phyloP scores from a whole-genome alignment of 2,329 filamentous ascomycete species.

The Monosporascus sp. region DNA sequence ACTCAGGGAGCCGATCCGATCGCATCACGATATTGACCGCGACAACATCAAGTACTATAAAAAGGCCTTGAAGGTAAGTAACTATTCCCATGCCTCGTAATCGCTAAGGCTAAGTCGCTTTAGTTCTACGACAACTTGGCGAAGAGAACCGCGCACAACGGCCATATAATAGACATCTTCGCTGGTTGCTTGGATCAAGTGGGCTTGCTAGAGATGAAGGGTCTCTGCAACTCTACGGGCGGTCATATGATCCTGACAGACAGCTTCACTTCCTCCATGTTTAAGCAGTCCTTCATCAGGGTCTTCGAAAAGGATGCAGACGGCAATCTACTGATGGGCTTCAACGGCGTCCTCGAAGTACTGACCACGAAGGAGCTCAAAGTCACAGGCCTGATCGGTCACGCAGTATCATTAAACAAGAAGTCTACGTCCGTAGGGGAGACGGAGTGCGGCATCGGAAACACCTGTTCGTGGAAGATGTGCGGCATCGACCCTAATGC shows the following conservation, averaged over 20 bases:
- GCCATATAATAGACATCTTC: constrained; percentile 96
- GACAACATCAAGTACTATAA: constrained; percentile 99
- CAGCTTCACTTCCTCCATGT: constrained; percentile 98
- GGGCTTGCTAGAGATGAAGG: constrained; percentile 96
- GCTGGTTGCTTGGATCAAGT: constrained; percentile 97
- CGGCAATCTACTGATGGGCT: constrained; percentile 94
- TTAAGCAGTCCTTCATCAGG: constrained; percentile 96
- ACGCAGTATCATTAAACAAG: constrained; percentile 95
- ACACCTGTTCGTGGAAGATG: constrained; percentile 99
- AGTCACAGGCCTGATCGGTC: constrained; percentile 93
- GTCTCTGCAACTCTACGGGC: constrained; percentile 89
- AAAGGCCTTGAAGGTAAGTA: constrained; percentile 83
- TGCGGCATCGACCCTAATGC: constrained; percentile 92
- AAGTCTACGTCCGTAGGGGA: constrained; percentile 96
- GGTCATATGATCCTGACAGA: constrained; percentile 98
- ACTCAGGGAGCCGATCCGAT: constrained; percentile 91
- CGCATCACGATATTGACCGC: constrained; percentile 96
- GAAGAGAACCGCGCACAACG: constrained; percentile 92
- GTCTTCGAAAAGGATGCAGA: constrained; percentile 96
- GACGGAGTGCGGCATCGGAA: constrained; percentile 96
- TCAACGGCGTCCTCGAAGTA: constrained; percentile 94
- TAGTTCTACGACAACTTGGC: constrained; percentile 93
- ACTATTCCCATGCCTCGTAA: background rate
- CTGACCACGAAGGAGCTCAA: constrained; percentile 97
- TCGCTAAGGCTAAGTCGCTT: constrained; percentile 19